Conservation (phyloP, 257 asterid species). For the Solanum tarapatanum region DNA sequence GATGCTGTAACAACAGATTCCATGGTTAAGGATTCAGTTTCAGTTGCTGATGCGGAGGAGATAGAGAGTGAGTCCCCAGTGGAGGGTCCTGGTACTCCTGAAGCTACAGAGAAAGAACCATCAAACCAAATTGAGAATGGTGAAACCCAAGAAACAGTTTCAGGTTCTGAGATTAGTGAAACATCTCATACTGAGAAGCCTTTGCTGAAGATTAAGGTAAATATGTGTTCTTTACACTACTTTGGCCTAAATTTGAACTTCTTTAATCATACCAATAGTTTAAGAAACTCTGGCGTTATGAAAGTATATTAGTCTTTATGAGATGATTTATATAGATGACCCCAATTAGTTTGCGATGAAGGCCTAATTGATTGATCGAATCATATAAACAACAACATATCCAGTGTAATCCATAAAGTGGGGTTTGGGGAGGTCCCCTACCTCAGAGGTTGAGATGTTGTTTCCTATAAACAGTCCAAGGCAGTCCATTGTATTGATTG, state of each 20-base stretch:
- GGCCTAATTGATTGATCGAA: background rate
- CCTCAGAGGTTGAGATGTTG: background rate
- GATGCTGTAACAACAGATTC: background rate
- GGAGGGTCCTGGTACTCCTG: constrained; percentile 12
- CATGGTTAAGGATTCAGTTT: background rate
- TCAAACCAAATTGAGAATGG: constrained; percentile 9
- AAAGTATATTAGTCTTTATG: background rate
- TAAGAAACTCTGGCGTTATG: background rate
- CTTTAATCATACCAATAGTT: background rate
- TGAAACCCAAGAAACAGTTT: constrained; percentile 19
- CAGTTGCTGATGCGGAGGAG: background rate
- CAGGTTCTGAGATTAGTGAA: constrained; percentile 49
- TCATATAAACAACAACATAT: background rate
- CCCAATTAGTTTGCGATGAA: background rate
- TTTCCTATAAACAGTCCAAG: background rate
- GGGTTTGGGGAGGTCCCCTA: background rate
- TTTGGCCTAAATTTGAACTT: background rate
- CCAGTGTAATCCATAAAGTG: background rate
- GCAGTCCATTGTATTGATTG: background rate
- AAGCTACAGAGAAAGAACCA: constrained; percentile 7
- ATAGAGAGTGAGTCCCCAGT: background rate
- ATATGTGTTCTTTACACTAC: too few relatives aligned
- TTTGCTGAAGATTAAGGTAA: constrained; percentile 63
- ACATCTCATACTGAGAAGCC: constrained; percentile 61
- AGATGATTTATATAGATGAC: background rate